A percentile compares a stretch with the other conserved stretches of the same genome.
Evolutionary conservation across 139 green algal genomes (phyloP).

Genomic region (Tetradesmus lagerheimii): DNA sequence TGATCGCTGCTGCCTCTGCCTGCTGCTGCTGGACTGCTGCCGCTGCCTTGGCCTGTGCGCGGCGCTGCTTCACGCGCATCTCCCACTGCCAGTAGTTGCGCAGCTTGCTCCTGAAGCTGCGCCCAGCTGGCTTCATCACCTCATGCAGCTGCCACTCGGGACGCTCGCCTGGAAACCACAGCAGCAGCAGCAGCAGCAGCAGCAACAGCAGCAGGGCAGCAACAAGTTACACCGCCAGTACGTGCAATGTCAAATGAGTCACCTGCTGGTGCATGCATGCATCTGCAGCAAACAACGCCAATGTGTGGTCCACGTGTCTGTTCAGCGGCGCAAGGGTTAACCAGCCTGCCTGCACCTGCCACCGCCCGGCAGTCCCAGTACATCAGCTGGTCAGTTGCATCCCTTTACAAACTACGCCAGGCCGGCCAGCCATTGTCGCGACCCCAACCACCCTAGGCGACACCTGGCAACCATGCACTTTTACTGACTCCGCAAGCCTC

Average conservation of each 20-base stretch:
- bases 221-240: background rate
- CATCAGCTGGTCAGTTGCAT: too few relatives aligned
- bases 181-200: background rate
- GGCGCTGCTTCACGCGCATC: conserved; percentile 13
- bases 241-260: background rate
- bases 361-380: too few relatives aligned
- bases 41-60: conserved; percentile 9
- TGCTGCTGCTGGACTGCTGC: conserved; percentile 10
- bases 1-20: conserved; percentile 26
- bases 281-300: background rate
- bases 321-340: background rate
- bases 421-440: too few relatives aligned
- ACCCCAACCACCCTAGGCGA: too few relatives aligned
- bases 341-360: conserved; percentile 1
- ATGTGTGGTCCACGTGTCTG: background rate
- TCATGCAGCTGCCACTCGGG: conserved; percentile 50
- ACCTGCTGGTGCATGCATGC: background rate
- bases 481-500: too few relatives aligned
- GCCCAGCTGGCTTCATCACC: conserved; percentile 65
- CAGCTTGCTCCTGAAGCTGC: conserved; percentile 53
- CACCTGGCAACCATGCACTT: too few relatives aligned
- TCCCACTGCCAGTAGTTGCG: conserved; percentile 42
- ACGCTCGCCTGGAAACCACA: conserved; percentile 34
- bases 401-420: too few relatives aligned
- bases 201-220: background rate